phyloP scores from a whole-genome alignment of 805 yeast genomes.

The Starmera caribaea region DNA sequence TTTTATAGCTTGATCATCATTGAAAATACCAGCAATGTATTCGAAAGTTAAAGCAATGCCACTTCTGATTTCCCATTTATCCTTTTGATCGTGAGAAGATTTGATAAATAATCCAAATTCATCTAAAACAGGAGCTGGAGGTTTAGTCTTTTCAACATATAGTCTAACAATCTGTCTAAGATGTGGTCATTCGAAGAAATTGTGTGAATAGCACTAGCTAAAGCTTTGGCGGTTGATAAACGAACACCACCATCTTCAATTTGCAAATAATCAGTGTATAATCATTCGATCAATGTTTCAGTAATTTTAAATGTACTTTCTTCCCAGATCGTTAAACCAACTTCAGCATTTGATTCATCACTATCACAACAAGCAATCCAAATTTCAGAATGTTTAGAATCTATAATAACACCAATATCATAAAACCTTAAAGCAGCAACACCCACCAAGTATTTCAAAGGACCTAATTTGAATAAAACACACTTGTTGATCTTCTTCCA shows the following conservation, averaged over 20 bases:
- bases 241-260: slow-evolving; percentile 59
- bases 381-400: slow-evolving; percentile 51
- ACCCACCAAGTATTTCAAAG: slow-evolving; percentile 47
- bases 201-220: slow-evolving; percentile 44
- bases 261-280: slow-evolving; percentile 38
- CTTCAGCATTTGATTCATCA: slow-evolving; percentile 46
- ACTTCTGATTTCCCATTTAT: slow-evolving; percentile 77
- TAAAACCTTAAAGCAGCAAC: slow-evolving; percentile 57
- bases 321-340: slow-evolving; percentile 79
- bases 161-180: slow-evolving; percentile 39
- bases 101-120: slow-evolving; percentile 71
- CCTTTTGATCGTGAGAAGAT: slow-evolving; percentile 49
- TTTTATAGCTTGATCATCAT: slow-evolving; percentile 30
- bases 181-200: slow-evolving; percentile 20
- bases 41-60: slow-evolving; percentile 68
- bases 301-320: slow-evolving; percentile 55
- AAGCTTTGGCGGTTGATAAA: slow-evolving; percentile 60
- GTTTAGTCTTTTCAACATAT: slow-evolving; percentile 53
- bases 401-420: slow-evolving; percentile 34
- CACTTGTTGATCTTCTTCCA: slow-evolving; percentile 35
- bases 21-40: slow-evolving; percentile 38
- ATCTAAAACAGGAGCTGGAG: slow-evolving; percentile 71
- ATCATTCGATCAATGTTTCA: slow-evolving; percentile 31
- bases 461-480: slow-evolving; percentile 50
- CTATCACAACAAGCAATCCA: slow-evolving; percentile 75